Evolutionary conservation across 2,329 filamentous ascomycete genomes (phyloP), one percentile per base, ranked within the genome.

Genomic region (Ceratocystis harringtonii): DNA sequence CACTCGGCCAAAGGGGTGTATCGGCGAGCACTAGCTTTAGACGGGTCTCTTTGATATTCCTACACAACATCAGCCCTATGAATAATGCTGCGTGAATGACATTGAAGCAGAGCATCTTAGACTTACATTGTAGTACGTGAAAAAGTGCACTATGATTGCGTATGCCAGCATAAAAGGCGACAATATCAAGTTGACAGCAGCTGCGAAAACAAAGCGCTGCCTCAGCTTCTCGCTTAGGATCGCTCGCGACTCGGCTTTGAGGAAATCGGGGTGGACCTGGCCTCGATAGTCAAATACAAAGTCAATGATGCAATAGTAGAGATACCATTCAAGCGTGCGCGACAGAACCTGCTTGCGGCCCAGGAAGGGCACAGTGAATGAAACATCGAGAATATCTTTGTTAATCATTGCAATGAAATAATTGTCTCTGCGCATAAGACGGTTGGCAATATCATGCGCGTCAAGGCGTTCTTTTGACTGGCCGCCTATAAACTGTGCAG

Each of bases 351-450:
- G 89, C 25, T 88, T 84, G 55, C 85, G 85, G 48, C 86, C 83
- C 1, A 96, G 72, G 69, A 96, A 92, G 0, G 94, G 94, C 1
- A 99, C 75, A 1, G 90, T 90, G 2, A 96, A 81, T 0, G 89
- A 91, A 58, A 97, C 79, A 72, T 99, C 87, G 52, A 99, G 76
- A 45, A 97, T 84, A 68, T 97, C 94, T 74, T 99, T 97, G 78
- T 99, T 99, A 77, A 97, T 90, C 71, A 99, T 80, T 3, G 94
- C 94, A 71, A 99, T 96, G 68, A 96, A 83, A 71, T 96, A 99
- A 72, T 99, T 99, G 69, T 96, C 92, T 72, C 90, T 88, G 67
- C 94, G 87, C 94, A 99, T 97, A 58, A 99, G 77, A 41, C 94
- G 85, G 72, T 97, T 99, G 5, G 94, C 94, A 73, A 99, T 97